Evolutionary conservation across 139 green algal genomes (phyloP), one percentile per base, ranked within the genome.

Genomic region (Chlamydomonas schloesseri): DNA sequence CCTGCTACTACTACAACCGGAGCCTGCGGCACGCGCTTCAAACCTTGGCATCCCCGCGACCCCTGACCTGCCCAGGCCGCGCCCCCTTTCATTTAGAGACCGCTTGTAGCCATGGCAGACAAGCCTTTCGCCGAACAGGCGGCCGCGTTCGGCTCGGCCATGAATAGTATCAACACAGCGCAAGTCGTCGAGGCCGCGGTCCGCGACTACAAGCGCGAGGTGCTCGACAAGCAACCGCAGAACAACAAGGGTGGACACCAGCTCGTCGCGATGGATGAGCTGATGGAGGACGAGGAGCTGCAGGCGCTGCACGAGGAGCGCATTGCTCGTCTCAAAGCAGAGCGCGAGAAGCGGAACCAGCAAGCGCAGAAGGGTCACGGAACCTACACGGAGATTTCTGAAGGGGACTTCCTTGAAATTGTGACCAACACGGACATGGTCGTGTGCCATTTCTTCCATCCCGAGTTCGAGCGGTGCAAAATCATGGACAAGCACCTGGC

Each of bases 381-480:
- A 29, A 81, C 74, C 8, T 90, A 95, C 55, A 89, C 90, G 36
- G 93, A 97, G 74, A 93, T 99, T 23, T 82, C 89, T 23, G 96
- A 99, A 74, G 94, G 89, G 18, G 97, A 99, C 29, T 99, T 99
- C 73, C 80, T 99, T 46, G 95, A 98, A 76, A 87, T 94, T 20
- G 96, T 98, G 3, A 99, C 97, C 20, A 92, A 96, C 62, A 96
- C 95, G 62, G 87, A 95, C 47, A 76, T 78, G 0, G 95, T 98
- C 33, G 94, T 99, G 1, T 91, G 82, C 55, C 97, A 99, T 88
- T 99, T 99, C 78, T 99, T 95, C 89, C 97, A 99, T 87, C 81
- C 89, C n/a, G 96, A 98, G 71, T 99, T 99, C 94, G 93, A 98
- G 87, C 92, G 97, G 21, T 99, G 97, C 93, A 98, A 98, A 92